phyloP scores from a whole-genome alignment of 345 rosid genomes.

The Ceriops zippeliana region DNA sequence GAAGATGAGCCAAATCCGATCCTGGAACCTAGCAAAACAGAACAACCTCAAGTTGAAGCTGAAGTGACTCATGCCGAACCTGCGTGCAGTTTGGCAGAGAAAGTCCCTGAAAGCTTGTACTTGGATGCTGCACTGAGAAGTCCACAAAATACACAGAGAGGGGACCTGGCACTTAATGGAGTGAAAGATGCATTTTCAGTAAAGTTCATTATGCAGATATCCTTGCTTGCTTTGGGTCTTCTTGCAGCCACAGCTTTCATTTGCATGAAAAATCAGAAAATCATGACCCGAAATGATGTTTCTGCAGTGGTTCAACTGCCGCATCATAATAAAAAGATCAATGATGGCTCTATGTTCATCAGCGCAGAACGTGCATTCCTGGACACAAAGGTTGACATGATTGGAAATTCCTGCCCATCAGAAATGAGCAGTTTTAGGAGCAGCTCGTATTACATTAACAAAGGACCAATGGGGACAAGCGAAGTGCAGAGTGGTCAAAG shows the following conservation, averaged over 20 bases:
- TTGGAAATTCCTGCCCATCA: constrained; percentile 46
- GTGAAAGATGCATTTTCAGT: constrained; percentile 11
- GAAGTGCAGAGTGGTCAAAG: constrained; percentile 49
- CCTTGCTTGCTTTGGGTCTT: constrained; percentile 36
- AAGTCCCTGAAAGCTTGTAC: constrained; percentile 5
- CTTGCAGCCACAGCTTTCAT: constrained; percentile 33
- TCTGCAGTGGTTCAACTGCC: constrained; percentile 19
- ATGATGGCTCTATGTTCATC: constrained; percentile 22
- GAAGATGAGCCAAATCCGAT: constrained; percentile 4
- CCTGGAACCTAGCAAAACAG: constrained; percentile 9
- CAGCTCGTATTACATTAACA: constrained; percentile 31
- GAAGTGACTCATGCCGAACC: constrained; percentile 4
- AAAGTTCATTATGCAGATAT: constrained; percentile 14
- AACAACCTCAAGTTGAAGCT: constrained; percentile 11
- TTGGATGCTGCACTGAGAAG: constrained; percentile 14
- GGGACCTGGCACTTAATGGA: not conserved
- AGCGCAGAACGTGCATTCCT: constrained; percentile 12
- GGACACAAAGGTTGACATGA: constrained; percentile 38
- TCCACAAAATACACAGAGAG: constrained; percentile 17
- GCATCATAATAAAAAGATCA: constrained; percentile 20
- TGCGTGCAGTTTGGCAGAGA: constrained; percentile 10
- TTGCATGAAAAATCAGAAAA: constrained; percentile 26
- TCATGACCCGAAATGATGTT: constrained; percentile 13
- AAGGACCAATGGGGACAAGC: constrained; percentile 16
- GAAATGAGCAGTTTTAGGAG: constrained; percentile 55